These are phyloP conservation scores for Rosa hybrid DNA, from an alignment of 331 rosid species.

Conservation along the genomic window DNA sequence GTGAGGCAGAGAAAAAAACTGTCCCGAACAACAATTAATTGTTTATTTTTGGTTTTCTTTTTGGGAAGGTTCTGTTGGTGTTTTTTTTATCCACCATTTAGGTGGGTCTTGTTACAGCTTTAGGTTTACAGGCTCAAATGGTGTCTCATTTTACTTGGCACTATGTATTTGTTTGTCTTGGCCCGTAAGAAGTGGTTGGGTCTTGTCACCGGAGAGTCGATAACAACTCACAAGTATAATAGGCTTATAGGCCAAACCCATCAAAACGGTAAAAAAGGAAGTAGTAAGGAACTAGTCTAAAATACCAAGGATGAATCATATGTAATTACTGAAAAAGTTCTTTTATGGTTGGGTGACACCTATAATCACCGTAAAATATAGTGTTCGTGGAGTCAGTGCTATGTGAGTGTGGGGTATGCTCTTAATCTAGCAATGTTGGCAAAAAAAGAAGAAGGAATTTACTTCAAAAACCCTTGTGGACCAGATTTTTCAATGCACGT, in stretches of 20 bases:
- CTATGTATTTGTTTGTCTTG: neutral
- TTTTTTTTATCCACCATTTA: neutral
- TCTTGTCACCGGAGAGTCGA: neutral
- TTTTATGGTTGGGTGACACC: neutral
- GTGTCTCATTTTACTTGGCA: conserved; percentile 3
- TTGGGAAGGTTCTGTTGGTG: conserved; percentile 13
- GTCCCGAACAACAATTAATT: neutral
- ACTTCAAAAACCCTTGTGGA: no score
- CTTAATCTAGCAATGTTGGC: no score
- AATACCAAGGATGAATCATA: neutral
- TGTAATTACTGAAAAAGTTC: neutral
- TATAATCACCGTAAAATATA: neutral
- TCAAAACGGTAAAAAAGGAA: neutral
- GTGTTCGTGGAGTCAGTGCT: no score
- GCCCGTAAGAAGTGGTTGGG: neutral
- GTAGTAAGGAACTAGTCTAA: neutral
- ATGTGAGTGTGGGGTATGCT: no score
- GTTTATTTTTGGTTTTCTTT: neutral
- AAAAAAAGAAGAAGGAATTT: no score
- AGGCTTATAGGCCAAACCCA: neutral
- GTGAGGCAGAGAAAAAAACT: conserved; percentile 5
- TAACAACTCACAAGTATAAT: neutral
- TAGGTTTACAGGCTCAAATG: neutral
- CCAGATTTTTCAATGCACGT: no score
- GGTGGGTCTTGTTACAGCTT: neutral